These are phyloP conservation scores for Galerina sulciceps DNA, from an alignment of 768 basidiomycete species.

Conservation along the genomic window DNA sequence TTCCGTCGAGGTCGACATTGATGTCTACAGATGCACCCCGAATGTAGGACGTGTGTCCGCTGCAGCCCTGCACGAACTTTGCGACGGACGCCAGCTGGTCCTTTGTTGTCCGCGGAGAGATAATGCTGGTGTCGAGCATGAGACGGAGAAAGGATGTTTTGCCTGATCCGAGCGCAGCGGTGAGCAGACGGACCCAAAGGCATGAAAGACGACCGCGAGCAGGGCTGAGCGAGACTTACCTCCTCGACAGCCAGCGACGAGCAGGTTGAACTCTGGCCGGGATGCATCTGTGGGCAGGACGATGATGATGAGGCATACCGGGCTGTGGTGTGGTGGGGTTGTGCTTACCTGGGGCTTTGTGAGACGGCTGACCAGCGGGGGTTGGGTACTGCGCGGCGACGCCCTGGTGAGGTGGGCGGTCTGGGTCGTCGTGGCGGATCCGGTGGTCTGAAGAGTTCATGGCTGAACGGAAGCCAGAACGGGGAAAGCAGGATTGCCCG, in stretches of 20 bases:
- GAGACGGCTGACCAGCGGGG: slow-evolving; percentile 18
- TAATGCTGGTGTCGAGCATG: slow-evolving; percentile 78
- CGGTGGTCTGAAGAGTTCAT: slow-evolving; percentile 66
- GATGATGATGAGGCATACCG: slow-evolving; percentile 19
- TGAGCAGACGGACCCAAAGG: slow-evolving; percentile 14
- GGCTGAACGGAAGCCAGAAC: slow-evolving; percentile 45
- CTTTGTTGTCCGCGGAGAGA: slow-evolving; percentile 63
- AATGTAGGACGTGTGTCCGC: slow-evolving; percentile 73
- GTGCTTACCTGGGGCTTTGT: slow-evolving; percentile 43
- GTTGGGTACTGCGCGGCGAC: slow-evolving; percentile 22
- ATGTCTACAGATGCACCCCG: slow-evolving; percentile 74
- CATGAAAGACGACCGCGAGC: slow-evolving; percentile 3
- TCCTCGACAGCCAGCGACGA: slow-evolving; percentile 82
- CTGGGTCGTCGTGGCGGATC: slow-evolving; percentile 47
- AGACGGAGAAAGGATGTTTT: slow-evolving; percentile 89
- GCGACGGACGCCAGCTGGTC: slow-evolving; percentile 83
- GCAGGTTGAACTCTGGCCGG: slow-evolving; percentile 61
- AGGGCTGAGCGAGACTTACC: slow-evolving; percentile 41
- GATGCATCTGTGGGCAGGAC: slow-evolving; percentile 31
- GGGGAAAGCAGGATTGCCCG: slow-evolving; percentile 63
- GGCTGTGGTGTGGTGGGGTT: slow-evolving; percentile 14
- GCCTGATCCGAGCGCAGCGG: slow-evolving; percentile 51
- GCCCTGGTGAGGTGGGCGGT: slow-evolving; percentile 28
- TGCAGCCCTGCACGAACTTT: slow-evolving; percentile 79
- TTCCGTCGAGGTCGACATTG: slow-evolving; percentile 57